These are phyloP conservation scores for Talaromyces sp. DNA, from an alignment of 2,329 filamentous ascomycete species.

Conservation along the genomic window DNA sequence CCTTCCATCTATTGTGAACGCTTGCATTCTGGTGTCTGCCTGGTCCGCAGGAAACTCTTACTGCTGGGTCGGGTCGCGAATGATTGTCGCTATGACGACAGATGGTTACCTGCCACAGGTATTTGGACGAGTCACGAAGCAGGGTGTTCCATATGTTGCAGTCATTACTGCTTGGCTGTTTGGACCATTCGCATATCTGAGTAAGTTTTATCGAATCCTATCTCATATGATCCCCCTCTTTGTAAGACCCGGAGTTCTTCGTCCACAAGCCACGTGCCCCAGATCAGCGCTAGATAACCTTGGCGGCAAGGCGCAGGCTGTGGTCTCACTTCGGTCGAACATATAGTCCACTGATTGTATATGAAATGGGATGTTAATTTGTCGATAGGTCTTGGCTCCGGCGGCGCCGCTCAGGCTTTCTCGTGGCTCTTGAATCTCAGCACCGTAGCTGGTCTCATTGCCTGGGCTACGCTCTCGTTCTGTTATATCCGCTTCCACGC, in stretches of 20 bases:
- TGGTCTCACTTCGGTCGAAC: too few species aligned
- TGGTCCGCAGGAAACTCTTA: constrained; percentile 41
- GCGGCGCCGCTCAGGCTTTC: constrained; percentile 36
- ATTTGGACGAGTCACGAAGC: constrained; percentile 52
- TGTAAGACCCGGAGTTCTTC: too few species aligned
- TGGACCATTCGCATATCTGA: constrained; percentile 42
- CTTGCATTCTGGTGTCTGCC: constrained; percentile 36
- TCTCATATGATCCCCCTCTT: too few species aligned
- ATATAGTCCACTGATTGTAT: too few species aligned
- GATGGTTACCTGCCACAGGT: constrained; percentile 57
- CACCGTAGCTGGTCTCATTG: constrained; percentile 47
- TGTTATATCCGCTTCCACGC: constrained; percentile 52
- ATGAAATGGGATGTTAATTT: background rate
- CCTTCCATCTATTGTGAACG: constrained; percentile 35
- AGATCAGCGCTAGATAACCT: too few species aligned
- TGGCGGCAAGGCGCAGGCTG: too few species aligned
- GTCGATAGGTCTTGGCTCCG: constrained; percentile 29
- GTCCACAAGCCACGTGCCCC: too few species aligned
- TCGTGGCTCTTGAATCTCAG: constrained; percentile 44
- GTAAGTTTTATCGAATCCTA: constrained; percentile 15
- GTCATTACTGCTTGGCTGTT: constrained; percentile 55
- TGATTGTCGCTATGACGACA: constrained; percentile 45
- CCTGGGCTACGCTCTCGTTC: constrained; percentile 52
- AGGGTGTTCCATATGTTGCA: constrained; percentile 55
- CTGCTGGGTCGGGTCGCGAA: constrained; percentile 15